Evolutionary conservation across 2,329 filamentous ascomycete genomes (phyloP).

Genomic region (Graphiopsis chlorocephala): DNA sequence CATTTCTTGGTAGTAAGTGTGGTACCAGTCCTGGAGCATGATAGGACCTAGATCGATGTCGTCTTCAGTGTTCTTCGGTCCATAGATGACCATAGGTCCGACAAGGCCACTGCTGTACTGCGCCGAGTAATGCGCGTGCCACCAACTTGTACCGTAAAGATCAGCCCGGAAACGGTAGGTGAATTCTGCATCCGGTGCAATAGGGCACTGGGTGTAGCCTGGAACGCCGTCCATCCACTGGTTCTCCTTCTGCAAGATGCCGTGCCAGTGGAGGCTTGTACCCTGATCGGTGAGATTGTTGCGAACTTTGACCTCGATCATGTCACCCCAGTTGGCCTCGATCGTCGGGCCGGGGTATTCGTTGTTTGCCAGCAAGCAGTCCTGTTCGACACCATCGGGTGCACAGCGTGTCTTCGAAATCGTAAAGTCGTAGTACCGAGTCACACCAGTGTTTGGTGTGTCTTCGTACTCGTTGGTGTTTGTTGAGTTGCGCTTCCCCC

Average conservation of each 20-base stretch:
- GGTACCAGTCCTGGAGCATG: conserved; percentile 33
- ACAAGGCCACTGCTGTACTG: conserved; percentile 30
- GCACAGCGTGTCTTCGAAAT: conserved; percentile 23
- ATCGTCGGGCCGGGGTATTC: conserved; percentile 27
- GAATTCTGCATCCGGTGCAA: conserved; percentile 40
- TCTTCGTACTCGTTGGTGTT: conserved; percentile 20
- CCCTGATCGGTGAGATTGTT: conserved; percentile 37
- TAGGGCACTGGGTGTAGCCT: conserved; percentile 41
- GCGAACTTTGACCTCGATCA: conserved; percentile 31
- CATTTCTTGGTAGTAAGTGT: conserved; percentile 31
- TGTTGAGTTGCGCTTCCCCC: conserved; percentile 19
- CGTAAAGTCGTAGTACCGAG: conserved; percentile 29
- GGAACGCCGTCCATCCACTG: conserved; percentile 44
- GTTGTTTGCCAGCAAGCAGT: conserved; percentile 24
- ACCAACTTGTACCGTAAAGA: conserved; percentile 36
- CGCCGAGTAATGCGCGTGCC: conserved; percentile 38
- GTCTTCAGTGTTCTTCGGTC: conserved; percentile 27
- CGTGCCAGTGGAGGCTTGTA: conserved; percentile 45
- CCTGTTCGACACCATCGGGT: conserved; percentile 28
- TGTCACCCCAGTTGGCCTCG: conserved; percentile 43
- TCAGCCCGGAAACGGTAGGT: conserved; percentile 41
- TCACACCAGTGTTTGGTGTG: conserved; percentile 30
- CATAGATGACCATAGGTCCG: conserved; percentile 33
- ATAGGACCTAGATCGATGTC: conserved; percentile 33
- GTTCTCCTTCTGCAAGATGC: conserved; percentile 34